Base-by-base conservation (phyloP, 805 yeast species). In the Candida hungchunana region DNA sequence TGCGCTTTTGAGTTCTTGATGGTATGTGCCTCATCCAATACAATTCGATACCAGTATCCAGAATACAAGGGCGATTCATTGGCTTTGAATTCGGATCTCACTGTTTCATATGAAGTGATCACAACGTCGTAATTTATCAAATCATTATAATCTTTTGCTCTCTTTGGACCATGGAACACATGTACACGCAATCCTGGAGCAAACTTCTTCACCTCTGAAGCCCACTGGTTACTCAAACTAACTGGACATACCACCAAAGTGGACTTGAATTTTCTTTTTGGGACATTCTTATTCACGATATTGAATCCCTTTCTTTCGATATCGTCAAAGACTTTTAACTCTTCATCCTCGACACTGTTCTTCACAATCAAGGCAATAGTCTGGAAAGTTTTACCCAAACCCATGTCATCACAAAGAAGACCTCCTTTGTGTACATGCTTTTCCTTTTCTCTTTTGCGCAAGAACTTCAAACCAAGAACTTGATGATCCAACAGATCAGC, bases 381-480 rank as follows among this genome's bases (percentile, higher is more conserved):
- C 59, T 86, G 95, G 31, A 86, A 75, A 0, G 95, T 86, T 51
- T 86, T 86, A 34, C 95, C 95, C 12, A 86, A 64, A 13, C 95
- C 95, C 95, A 86, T 86, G 59, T 83, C 95, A 55, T 85, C 95
- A 51, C 93, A 85, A 26, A 85, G 61, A n/a, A 78, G 34, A 4
- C 83, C 85, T 19, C 84, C 84, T 38, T 64, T 67, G 14, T 43
- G 46, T 2, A 39, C 29, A 4, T 48, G 33, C 13, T 38, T 37
- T 1, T 40, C 42, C 15, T 32, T 38, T 38, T 73, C 79, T 12
- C 77, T 56, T 6, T 39, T 34, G 5, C 47, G 44, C 44, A 73
- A 45, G 50, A 73, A 73, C 27, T 47, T 44, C 18, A 73, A 50
- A 2, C 79, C 79, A 5, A 47, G 48, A 2, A 59, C 57, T 43